phyloP scores from a whole-genome alignment of 176 grass and related monocot species.

The Rhynchospora breviuscula region DNA sequence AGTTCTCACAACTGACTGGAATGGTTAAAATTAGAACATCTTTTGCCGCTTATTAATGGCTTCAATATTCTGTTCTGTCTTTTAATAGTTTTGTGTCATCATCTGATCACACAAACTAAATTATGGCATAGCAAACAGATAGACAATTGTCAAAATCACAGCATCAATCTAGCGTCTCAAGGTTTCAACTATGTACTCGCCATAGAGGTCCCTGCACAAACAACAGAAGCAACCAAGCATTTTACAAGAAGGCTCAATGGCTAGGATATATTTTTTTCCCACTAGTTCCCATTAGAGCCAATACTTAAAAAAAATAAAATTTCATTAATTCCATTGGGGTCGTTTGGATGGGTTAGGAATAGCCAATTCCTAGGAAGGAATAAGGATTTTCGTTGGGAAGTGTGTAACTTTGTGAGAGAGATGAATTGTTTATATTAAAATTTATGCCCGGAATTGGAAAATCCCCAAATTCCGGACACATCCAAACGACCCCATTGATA shows the following conservation, averaged over 20 bases:
- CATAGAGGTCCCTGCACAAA: constrained; percentile 36
- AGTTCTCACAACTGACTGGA: background rate
- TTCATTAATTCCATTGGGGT: background rate
- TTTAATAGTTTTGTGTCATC: background rate
- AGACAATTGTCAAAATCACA: background rate
- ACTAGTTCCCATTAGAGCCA: background rate
- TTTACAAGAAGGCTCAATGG: background rate
- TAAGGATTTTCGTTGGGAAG: no score
- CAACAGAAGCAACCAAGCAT: background rate
- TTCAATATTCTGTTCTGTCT: background rate
- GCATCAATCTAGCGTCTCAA: constrained; percentile 27
- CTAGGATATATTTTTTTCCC: background rate
- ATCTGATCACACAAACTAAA: background rate
- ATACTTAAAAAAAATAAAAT: background rate
- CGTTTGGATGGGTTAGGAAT: no score
- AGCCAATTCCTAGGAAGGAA: no score
- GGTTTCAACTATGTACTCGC: constrained; percentile 36
- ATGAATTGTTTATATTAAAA: no score
- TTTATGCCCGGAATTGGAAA: no score
- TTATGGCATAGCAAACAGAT: background rate
- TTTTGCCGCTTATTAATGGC: background rate
- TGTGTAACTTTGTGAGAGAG: no score
- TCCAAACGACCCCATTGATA: no score
- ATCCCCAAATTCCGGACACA: no score
- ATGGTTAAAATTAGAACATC: background rate